phyloP scores from a whole-genome alignment of 768 basidiomycete species.

The Amyloporia xantha region DNA sequence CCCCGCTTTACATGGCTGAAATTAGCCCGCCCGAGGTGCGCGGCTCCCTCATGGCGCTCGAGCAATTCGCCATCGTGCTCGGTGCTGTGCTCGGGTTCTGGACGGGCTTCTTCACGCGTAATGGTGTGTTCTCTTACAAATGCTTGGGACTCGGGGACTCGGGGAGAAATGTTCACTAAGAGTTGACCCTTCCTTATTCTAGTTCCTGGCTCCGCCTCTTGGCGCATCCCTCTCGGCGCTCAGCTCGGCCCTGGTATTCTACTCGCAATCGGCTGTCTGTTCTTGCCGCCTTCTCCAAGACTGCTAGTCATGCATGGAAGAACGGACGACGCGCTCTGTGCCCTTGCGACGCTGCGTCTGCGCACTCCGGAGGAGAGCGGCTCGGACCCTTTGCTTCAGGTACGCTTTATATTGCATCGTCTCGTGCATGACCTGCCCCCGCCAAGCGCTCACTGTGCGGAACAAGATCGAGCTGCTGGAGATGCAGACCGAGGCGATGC shows the following conservation, averaged over 20 bases:
- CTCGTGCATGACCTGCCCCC: background rate
- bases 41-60: slow-evolving; percentile 72
- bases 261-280: slow-evolving; percentile 53
- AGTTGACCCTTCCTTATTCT: background rate
- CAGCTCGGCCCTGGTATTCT: slow-evolving; percentile 66
- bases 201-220: slow-evolving; percentile 63
- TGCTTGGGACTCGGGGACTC: background rate
- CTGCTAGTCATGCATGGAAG: slow-evolving; percentile 50
- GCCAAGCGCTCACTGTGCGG: background rate
- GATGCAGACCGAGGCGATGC: slow-evolving; percentile 60
- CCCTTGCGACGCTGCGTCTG: slow-evolving; percentile 51
- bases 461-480: slow-evolving; percentile 72
- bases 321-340: slow-evolving; percentile 48
- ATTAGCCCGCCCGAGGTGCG: slow-evolving; percentile 77
- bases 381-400: slow-evolving; percentile 47
- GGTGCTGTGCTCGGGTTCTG: slow-evolving; percentile 83
- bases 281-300: slow-evolving; percentile 58
- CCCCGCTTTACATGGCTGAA: slow-evolving; percentile 78
- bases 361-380: slow-evolving; percentile 39
- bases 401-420: slow-evolving; percentile 10
- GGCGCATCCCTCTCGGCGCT: slow-evolving; percentile 70
- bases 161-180: too few species aligned
- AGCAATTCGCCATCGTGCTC: slow-evolving; percentile 75
- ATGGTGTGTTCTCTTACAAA: slow-evolving; percentile 34
- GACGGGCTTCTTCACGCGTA: slow-evolving; percentile 69